phyloP scores from a whole-genome alignment of 257 asterid species.

The Solanum sejunctum region DNA sequence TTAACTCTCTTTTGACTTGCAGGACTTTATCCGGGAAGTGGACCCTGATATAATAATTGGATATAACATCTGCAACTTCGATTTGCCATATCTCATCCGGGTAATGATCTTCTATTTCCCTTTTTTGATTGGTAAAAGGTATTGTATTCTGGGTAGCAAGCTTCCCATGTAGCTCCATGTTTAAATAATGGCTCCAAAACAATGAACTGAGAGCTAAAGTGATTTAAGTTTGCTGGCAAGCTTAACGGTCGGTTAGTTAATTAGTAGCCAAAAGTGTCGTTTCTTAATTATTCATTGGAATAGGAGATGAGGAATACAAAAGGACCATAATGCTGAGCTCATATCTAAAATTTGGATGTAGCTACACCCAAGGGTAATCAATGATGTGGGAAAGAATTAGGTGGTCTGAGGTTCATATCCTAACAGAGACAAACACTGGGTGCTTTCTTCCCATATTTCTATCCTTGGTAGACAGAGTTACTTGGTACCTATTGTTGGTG shows the following conservation, averaged over 20 bases:
- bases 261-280: neutral
- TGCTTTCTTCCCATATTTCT: neutral
- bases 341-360: neutral
- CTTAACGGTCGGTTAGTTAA: neutral
- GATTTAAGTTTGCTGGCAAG: neutral
- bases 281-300: neutral
- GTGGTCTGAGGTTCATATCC: neutral
- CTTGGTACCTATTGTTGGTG: neutral
- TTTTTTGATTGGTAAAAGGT: neutral
- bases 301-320: neutral
- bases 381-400: neutral
- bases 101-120: constrained; percentile 12
- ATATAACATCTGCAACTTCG: constrained; percentile 96
- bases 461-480: neutral
- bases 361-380: neutral
- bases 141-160: constrained; percentile 33
- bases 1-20: constrained; percentile 7
- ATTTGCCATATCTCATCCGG: constrained; percentile 96
- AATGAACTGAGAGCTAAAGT: neutral
- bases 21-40: constrained; percentile 89
- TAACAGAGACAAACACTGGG: neutral
- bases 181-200: neutral
- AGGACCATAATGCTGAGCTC: neutral
- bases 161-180: constrained; percentile 1
- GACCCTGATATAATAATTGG: constrained; percentile 98